Conservation (phyloP, 495 filamentous ascomycete species). For the Polyplosphaeria fusca region DNA sequence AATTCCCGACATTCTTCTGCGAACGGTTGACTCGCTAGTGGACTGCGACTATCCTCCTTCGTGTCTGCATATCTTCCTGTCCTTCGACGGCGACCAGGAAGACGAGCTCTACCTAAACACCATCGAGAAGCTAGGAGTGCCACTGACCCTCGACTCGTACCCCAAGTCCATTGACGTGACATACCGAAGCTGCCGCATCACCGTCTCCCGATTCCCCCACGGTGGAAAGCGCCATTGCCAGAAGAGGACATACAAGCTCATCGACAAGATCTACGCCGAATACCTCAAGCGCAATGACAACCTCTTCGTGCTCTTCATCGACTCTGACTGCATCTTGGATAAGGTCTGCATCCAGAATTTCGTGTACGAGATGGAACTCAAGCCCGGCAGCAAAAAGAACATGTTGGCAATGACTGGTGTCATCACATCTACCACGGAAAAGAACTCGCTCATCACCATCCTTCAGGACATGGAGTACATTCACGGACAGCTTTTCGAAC, state of each 20-base stretch:
- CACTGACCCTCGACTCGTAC: constrained; percentile 70
- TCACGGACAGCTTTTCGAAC: constrained; percentile 95
- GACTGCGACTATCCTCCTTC: constrained; percentile 91
- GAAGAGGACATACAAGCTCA: constrained; percentile 89
- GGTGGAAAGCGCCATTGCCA: constrained; percentile 94
- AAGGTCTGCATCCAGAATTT: constrained; percentile 93
- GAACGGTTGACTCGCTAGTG: constrained; percentile 88
- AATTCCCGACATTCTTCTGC: constrained; percentile 76
- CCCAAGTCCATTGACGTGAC: constrained; percentile 87
- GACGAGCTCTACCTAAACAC: constrained; percentile 89
- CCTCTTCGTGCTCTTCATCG: constrained; percentile 94
- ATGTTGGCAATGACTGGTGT: constrained; percentile 99
- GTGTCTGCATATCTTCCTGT: constrained; percentile 94
- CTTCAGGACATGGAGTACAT: constrained; percentile 98
- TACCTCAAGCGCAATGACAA: constrained; percentile 89
- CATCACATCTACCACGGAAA: constrained; percentile 90
- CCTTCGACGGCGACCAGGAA: constrained; percentile 86
- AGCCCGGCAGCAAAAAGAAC: constrained; percentile 85
- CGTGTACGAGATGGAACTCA: constrained; percentile 98
- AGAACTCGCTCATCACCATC: constrained; percentile 83
- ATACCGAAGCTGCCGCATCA: constrained; percentile 79
- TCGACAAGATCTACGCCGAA: constrained; percentile 87
- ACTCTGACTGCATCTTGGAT: constrained; percentile 96
- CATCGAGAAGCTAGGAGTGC: constrained; percentile 82
- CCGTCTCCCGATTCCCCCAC: constrained; percentile 88